These are phyloP conservation scores for Oryza longistaminata DNA, from an alignment of 176 grass and related monocot genomes.

Conservation along the genomic window DNA sequence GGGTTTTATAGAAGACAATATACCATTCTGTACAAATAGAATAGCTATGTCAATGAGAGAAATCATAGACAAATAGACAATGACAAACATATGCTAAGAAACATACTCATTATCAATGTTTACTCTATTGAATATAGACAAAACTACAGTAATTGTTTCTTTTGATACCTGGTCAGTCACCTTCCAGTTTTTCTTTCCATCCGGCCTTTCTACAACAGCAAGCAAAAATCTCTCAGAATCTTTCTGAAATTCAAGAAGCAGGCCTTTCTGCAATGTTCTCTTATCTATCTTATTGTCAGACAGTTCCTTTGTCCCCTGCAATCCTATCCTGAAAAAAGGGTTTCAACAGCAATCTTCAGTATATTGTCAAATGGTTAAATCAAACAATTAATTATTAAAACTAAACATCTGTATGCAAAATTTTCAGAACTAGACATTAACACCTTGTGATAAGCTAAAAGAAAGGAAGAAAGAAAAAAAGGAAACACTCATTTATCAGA, in stretches of 20 bases:
- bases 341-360: slow-evolving; percentile 23
- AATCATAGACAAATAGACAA: slow-evolving; percentile 2
- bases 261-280: slow-evolving; percentile 70
- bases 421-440: slow-evolving; percentile 12
- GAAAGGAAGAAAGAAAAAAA: not conserved
- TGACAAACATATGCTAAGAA: not conserved
- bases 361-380: slow-evolving; percentile 4
- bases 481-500: not conserved
- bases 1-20: slow-evolving; percentile 82
- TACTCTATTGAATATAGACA: not conserved
- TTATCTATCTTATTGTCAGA: slow-evolving; percentile 63
- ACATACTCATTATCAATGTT: slow-evolving; percentile 18
- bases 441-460: not conserved
- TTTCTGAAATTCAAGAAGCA: slow-evolving; percentile 90
- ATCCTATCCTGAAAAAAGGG: slow-evolving; percentile 60
- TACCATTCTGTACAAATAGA: slow-evolving; percentile 67
- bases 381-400: slow-evolving; percentile 11
- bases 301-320: slow-evolving; percentile 66
- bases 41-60: slow-evolving; percentile 33
- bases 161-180: slow-evolving; percentile 78
- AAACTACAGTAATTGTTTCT: slow-evolving; percentile 20
- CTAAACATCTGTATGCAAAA: not conserved
- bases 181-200: slow-evolving; percentile 96
- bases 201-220: slow-evolving; percentile 74
- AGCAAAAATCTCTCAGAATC: slow-evolving; percentile 81